Evolutionary conservation across 2,329 filamentous ascomycete species (phyloP).

Genomic region (Trichoderma citrinoviride): DNA sequence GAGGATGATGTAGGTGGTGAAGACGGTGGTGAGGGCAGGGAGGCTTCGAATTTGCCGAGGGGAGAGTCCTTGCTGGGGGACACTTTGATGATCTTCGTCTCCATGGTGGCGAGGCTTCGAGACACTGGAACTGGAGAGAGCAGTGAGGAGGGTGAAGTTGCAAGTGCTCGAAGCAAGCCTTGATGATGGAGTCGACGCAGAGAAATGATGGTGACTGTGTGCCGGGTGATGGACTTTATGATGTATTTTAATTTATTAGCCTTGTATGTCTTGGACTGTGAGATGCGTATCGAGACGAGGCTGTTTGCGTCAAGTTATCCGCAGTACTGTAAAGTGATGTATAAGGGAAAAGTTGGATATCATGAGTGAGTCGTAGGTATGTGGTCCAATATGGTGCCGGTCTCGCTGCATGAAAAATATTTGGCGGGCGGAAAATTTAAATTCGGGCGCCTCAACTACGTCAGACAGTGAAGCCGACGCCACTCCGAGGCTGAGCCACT

Average conservation of each 20-base stretch:
- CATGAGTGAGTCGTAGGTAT: no score
- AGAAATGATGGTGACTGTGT: conserved; percentile 6
- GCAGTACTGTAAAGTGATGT: no score
- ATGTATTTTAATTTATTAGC: not conserved
- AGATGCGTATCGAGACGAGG: not conserved
- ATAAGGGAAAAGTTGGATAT: not conserved
- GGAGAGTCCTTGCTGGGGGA: conserved; percentile 31
- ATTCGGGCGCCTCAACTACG: not conserved
- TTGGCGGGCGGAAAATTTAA: conserved; percentile 15
- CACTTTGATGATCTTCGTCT: conserved; percentile 42
- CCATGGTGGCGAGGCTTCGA: conserved; percentile 31
- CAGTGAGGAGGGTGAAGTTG: conserved; percentile 25
- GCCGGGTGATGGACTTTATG: not conserved
- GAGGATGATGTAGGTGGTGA: conserved; percentile 30
- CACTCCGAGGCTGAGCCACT: conserved; percentile 17
- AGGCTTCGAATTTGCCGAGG: conserved; percentile 35
- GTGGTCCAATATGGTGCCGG: no score
- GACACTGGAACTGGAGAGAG: conserved; percentile 8
- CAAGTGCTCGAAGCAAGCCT: conserved; percentile 29
- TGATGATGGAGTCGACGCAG: not conserved
- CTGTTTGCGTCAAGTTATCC: not conserved
- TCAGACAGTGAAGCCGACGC: conserved; percentile 13
- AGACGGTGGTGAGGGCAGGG: conserved; percentile 32
- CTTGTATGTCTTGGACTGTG: not conserved
- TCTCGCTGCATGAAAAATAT: conserved; percentile 8